Percentiles rank a stretch among this genome's conserved stretches.
phyloP scores from a whole-genome alignment of 2,329 filamentous ascomycete genomes.

The Metarhizium sp. region DNA sequence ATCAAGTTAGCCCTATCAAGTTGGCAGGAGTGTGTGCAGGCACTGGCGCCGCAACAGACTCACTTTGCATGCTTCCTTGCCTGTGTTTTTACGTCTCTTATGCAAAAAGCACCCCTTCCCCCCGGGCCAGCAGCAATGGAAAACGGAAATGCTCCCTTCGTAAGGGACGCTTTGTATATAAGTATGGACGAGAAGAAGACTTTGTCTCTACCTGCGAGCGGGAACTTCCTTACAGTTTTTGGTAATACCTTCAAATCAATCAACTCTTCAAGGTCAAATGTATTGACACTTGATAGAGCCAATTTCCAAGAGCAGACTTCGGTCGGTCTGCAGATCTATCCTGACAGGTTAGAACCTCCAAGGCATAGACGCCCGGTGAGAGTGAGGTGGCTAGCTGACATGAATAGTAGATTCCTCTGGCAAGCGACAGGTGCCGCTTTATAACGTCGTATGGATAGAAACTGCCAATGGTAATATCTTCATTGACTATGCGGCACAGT shows the following conservation, averaged over 20 bases:
- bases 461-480: conserved; percentile 49
- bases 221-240: conserved; percentile 20
- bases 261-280: neutral
- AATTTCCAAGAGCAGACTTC: conserved; percentile 2
- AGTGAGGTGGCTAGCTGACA: conserved; percentile 3
- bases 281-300: conserved; percentile 6
- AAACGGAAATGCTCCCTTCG: conserved; percentile 2
- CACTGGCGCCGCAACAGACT: neutral
- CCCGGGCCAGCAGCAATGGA: conserved; percentile 8
- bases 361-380: neutral
- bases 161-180: conserved; percentile 12
- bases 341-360: conserved; percentile 3
- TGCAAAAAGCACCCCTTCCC: neutral
- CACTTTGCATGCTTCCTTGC: neutral
- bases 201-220: conserved; percentile 18
- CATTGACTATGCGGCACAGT: conserved; percentile 61
- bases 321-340: conserved; percentile 6
- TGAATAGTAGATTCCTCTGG: conserved; percentile 12
- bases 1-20: neutral
- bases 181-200: conserved; percentile 20
- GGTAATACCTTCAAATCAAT: conserved; percentile 17
- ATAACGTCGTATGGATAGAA: conserved; percentile 78
- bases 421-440: conserved; percentile 53
- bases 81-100: neutral
- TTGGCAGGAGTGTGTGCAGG: neutral